These are phyloP conservation scores for Auricularia heimuer DNA, from an alignment of 768 basidiomycete species.

Conservation along the genomic window DNA sequence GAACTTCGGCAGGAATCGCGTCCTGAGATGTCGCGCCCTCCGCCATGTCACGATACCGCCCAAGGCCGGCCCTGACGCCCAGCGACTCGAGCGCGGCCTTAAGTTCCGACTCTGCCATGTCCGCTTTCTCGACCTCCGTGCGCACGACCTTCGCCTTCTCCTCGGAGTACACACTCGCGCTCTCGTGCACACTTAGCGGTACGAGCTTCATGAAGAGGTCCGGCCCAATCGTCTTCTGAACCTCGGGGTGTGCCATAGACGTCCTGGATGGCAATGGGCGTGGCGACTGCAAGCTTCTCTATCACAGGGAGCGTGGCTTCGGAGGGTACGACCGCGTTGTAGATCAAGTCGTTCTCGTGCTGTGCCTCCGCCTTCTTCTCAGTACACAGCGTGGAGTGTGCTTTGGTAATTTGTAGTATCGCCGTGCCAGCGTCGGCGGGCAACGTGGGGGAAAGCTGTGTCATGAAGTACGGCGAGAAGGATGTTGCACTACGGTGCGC, in stretches of 20 bases:
- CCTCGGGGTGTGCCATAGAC: conserved; percentile 83
- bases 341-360: conserved; percentile 94
- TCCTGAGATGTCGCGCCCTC: conserved; percentile 55
- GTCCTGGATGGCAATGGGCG: conserved; percentile 86
- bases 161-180: conserved; percentile 93
- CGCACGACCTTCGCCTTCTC: conserved; percentile 95
- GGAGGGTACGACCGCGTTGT: conserved; percentile 80
- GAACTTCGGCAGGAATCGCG: conserved; percentile 53
- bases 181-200: conserved; percentile 91
- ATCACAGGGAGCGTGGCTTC: conserved; percentile 69
- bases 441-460: conserved; percentile 67
- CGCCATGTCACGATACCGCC: conserved; percentile 60
- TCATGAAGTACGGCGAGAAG: conserved; percentile 62
- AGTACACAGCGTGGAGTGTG: conserved; percentile 64
- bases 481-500: conserved; percentile 56
- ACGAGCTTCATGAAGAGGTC: conserved; percentile 84
- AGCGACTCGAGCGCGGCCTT: conserved; percentile 72
- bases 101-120: conserved; percentile 72
- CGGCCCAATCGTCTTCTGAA: conserved; percentile 87
- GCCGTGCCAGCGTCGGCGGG: conserved; percentile 78
- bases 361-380: conserved; percentile 68
- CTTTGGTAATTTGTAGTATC: conserved; percentile 74
- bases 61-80: conserved; percentile 62
- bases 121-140: conserved; percentile 78
- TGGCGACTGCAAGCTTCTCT: conserved; percentile 76